phyloP scores from a whole-genome alignment of 2,329 filamentous ascomycete genomes.

The Hypoxylon sp. region DNA sequence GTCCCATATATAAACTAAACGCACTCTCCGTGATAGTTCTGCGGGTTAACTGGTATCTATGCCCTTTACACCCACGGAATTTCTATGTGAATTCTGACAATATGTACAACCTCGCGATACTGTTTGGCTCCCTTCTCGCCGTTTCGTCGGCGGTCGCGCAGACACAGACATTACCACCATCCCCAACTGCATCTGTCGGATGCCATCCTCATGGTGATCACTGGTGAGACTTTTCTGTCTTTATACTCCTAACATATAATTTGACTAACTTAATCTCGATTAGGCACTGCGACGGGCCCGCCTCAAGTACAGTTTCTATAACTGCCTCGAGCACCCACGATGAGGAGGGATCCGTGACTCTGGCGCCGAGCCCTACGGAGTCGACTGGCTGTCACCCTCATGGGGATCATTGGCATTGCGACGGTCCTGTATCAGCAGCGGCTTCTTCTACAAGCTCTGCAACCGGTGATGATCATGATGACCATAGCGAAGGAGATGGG shows the following conservation, averaged over 20 bases:
- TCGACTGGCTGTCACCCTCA: background rate
- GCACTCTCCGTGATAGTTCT: background rate
- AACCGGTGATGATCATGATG: constrained; percentile 27
- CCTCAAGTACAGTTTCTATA: constrained; percentile 11
- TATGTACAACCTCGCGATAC: constrained; percentile 34
- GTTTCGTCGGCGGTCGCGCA: constrained; percentile 27
- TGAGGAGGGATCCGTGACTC: background rate
- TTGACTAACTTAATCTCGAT: background rate
- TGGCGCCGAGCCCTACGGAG: constrained; percentile 40
- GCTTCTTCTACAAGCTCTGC: constrained; percentile 17
- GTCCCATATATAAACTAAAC: constrained; percentile 13
- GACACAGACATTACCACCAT: constrained; percentile 39
- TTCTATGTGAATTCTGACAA: constrained; percentile 6
- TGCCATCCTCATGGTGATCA: constrained; percentile 60
- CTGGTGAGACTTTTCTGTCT: constrained; percentile 44
- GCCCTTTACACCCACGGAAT: background rate
- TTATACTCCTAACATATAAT: background rate
- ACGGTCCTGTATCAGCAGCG: constrained; percentile 31
- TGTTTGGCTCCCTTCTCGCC: constrained; percentile 36
- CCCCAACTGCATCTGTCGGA: constrained; percentile 51
- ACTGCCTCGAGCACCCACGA: constrained; percentile 27
- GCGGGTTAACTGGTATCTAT: background rate
- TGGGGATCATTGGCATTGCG: constrained; percentile 17
- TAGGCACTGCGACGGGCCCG: constrained; percentile 40
- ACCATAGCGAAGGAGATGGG: constrained; percentile 39